phyloP scores from a whole-genome alignment of 768 basidiomycete genomes.

The Polyporus arcularius region DNA sequence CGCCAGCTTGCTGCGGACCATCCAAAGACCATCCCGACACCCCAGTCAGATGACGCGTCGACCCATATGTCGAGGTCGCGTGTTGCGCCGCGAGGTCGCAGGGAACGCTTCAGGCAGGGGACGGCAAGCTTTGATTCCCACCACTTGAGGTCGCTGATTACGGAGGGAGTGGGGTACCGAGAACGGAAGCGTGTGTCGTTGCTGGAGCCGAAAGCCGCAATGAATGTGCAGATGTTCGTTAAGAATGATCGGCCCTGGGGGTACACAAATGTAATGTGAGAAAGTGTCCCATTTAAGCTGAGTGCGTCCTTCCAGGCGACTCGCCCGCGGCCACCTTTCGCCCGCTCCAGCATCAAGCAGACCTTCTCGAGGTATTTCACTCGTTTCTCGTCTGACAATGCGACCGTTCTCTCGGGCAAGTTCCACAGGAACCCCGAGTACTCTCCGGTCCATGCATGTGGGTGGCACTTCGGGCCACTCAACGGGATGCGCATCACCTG shows the following conservation, averaged over 20 bases:
- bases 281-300: constrained; percentile 33
- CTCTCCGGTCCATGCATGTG: constrained; percentile 21
- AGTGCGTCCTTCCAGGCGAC: constrained; percentile 21
- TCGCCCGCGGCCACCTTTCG: not conserved
- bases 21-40: not conserved
- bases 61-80: not conserved
- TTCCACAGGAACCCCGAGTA: constrained; percentile 37
- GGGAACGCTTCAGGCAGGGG: not conserved
- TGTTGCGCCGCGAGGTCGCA: not conserved
- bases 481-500: constrained; percentile 26
- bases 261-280: constrained; percentile 36
- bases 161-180: constrained; percentile 21
- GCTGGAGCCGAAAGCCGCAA: constrained; percentile 22
- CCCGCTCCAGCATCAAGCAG: constrained; percentile 12
- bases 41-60: not conserved
- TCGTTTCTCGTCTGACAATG: constrained; percentile 33
- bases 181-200: not conserved
- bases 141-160: constrained; percentile 35
- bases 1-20: not conserved
- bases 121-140: constrained; percentile 25
- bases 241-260: constrained; percentile 29
- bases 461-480: constrained; percentile 21
- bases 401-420: constrained; percentile 26
- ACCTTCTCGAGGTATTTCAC: constrained; percentile 24
- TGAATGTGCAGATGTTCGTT: constrained; percentile 27